Percentiles rank a stretch among this genome's conserved stretches.
phyloP scores from a whole-genome alignment of 2,329 filamentous ascomycete species.

The Phyllosticta capitalensis region DNA sequence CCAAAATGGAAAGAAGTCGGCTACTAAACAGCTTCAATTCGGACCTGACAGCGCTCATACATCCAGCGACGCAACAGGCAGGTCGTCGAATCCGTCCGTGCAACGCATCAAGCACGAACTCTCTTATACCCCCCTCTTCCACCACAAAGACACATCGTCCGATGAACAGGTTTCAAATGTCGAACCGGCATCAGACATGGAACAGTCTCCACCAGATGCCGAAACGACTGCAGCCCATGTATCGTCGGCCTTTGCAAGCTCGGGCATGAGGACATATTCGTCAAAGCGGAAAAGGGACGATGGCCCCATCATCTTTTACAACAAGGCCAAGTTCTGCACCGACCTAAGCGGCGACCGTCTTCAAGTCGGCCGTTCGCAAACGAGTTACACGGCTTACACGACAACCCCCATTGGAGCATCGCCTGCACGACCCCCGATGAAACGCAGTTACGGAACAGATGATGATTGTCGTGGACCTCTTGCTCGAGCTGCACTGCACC shows the following conservation, averaged over 20 bases:
- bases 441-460: neutral
- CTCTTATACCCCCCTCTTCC: constrained; percentile 40
- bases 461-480: constrained; percentile 4
- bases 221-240: constrained; percentile 22
- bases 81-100: neutral
- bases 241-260: constrained; percentile 36
- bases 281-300: constrained; percentile 49
- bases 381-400: neutral
- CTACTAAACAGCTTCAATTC: constrained; percentile 18
- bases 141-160: constrained; percentile 34
- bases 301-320: constrained; percentile 74
- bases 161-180: neutral
- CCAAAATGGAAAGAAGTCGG: neutral
- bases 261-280: constrained; percentile 36
- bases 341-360: constrained; percentile 60
- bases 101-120: constrained; percentile 24
- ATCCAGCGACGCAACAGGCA: constrained; percentile 15
- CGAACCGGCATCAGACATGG: constrained; percentile 15
- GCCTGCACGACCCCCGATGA: neutral
- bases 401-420: neutral
- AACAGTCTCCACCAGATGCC: constrained; percentile 22
- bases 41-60: constrained; percentile 16
- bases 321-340: constrained; percentile 66
- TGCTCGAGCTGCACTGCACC: neutral
- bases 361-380: constrained; percentile 12